phyloP scores from a whole-genome alignment of 2,329 filamentous ascomycete genomes.

The Epichloe festucae region DNA sequence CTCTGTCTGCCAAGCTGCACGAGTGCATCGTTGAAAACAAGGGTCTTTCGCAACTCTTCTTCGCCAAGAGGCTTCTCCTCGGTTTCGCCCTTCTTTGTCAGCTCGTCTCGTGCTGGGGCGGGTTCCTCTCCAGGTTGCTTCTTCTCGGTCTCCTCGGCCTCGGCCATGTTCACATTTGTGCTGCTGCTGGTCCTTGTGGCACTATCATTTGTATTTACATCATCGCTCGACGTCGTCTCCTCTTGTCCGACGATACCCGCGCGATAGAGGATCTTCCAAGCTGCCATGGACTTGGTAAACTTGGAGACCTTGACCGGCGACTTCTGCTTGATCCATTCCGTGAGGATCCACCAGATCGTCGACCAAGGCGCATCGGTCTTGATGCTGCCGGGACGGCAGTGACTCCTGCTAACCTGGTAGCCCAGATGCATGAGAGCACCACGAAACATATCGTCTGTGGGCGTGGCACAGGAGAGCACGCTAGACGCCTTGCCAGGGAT shows the following conservation, averaged over 20 bases:
- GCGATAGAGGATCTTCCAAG: constrained; percentile 50
- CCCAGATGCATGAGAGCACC: constrained; percentile 73
- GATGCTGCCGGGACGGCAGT: constrained; percentile 79
- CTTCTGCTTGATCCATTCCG: constrained; percentile 78
- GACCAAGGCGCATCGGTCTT: constrained; percentile 90
- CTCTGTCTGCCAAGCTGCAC: constrained; percentile 61
- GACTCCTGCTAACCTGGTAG: constrained; percentile 72
- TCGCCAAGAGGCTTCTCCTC: constrained; percentile 12
- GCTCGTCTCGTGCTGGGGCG: constrained; percentile 6
- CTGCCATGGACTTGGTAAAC: constrained; percentile 56
- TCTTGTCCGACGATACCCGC: constrained; percentile 23
- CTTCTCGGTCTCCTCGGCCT: constrained; percentile 24
- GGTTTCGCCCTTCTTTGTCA: constrained; percentile 11
- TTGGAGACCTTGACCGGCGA: constrained; percentile 62
- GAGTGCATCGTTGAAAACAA: constrained; percentile 63
- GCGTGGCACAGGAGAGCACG: constrained; percentile 65
- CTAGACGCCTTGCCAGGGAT: constrained; percentile 62
- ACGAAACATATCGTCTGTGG: constrained; percentile 64
- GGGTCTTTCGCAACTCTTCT: constrained; percentile 41
- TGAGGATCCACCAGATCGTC: constrained; percentile 84
- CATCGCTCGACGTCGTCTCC: constrained; percentile 8
- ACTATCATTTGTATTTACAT: background rate
- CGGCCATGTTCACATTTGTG: constrained; percentile 22
- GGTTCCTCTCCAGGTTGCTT: constrained; percentile 5
- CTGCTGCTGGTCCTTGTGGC: background rate